phyloP scores from a whole-genome alignment of 1,139 yeast genomes.

The Saccharomyces hybrid region DNA sequence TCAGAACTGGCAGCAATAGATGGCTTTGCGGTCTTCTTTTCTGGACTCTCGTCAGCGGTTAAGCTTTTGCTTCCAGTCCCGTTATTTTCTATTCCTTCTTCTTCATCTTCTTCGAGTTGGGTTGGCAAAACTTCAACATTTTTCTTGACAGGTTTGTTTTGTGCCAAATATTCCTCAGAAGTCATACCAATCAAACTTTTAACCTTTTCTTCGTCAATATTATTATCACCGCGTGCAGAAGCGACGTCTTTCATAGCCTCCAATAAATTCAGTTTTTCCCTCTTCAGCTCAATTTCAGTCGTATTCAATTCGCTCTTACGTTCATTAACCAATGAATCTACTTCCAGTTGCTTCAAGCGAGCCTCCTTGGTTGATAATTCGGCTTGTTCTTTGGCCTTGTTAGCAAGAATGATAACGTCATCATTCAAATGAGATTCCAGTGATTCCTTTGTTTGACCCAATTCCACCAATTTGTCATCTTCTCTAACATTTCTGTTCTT shows the following conservation, averaged over 20 bases:
- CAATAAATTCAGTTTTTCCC: slow-evolving; percentile 13
- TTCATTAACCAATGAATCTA: slow-evolving; percentile 28
- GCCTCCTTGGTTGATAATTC: slow-evolving; percentile 27
- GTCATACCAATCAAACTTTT: slow-evolving; percentile 27
- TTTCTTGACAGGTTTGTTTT: neutral
- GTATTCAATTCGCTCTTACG: slow-evolving; percentile 26
- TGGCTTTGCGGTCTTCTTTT: slow-evolving; percentile 36
- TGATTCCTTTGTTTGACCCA: slow-evolving; percentile 16
- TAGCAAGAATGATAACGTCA: slow-evolving; percentile 17
- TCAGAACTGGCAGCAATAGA: slow-evolving; percentile 34
- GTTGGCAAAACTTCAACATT: neutral
- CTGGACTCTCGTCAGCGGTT: slow-evolving; percentile 5
- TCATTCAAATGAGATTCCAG: slow-evolving; percentile 16
- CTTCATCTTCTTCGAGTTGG: neutral
- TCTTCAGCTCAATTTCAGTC: slow-evolving; percentile 16
- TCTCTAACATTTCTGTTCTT: slow-evolving; percentile 22
- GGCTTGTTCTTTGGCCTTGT: slow-evolving; percentile 27
- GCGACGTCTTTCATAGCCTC: slow-evolving; percentile 12
- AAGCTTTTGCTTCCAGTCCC: neutral
- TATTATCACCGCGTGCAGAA: slow-evolving; percentile 18
- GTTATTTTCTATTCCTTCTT: neutral
- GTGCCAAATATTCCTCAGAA: slow-evolving; percentile 18
- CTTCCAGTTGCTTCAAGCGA: slow-evolving; percentile 28
- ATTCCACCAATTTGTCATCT: slow-evolving; percentile 14
- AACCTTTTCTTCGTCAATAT: slow-evolving; percentile 28